phyloP scores from a whole-genome alignment of 768 basidiomycete species.

The Phanerochaete sordida region DNA sequence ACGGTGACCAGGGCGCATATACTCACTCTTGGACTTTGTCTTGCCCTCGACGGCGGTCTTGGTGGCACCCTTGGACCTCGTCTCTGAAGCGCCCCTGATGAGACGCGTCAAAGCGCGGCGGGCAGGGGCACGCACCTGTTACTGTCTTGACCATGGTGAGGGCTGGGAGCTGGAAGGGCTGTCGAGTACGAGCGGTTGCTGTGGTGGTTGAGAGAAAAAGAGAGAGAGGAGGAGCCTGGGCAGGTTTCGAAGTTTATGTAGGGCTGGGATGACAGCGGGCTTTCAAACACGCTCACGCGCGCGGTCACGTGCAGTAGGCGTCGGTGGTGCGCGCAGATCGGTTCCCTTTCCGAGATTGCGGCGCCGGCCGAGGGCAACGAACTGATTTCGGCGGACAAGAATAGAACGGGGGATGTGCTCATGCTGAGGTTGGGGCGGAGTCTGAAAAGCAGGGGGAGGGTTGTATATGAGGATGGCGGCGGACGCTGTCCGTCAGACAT shows the following conservation, averaged over 20 bases:
- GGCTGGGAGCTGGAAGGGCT: constrained; percentile 3
- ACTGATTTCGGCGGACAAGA: neutral
- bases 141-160: constrained; percentile 47
- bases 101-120: neutral
- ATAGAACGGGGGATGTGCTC: neutral
- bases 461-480: constrained; percentile 17
- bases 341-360: neutral
- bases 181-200: constrained; percentile 9
- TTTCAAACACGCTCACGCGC: constrained; percentile 10
- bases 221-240: constrained; percentile 1
- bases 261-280: neutral
- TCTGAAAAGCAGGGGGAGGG: constrained; percentile 12
- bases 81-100: constrained; percentile 32
- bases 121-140: constrained; percentile 35
- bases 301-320: constrained; percentile 12
- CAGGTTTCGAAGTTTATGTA: constrained; percentile 8
- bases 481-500: constrained; percentile 4
- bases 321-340: neutral
- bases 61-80: constrained; percentile 54
- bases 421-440: constrained; percentile 16
- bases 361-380: neutral
- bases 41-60: constrained; percentile 41
- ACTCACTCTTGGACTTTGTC: constrained; percentile 31
- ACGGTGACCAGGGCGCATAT: constrained; percentile 23
- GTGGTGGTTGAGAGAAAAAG: constrained; percentile 16